Base-by-base conservation (phyloP, 2,329 filamentous ascomycete genomes). In the Juglanconis juglandina region DNA sequence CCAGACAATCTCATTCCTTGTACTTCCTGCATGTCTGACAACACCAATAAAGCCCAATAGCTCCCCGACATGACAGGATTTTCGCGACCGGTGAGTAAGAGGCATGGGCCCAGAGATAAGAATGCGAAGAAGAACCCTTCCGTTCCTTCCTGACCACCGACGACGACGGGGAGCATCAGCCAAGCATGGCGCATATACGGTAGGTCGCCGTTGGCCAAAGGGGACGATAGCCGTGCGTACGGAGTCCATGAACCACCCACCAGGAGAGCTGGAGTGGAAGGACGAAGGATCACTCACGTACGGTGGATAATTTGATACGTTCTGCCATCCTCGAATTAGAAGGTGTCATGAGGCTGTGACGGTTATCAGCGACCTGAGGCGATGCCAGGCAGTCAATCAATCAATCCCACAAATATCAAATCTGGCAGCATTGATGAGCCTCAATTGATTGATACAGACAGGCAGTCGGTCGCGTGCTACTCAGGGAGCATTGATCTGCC, bases 271-370 rank as follows among this genome's bases (percentile, higher is more conserved):
- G 24, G 24, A 24, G 24, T 24, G 24, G 24, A 24, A 24, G 24
- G 24, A 24, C 24, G 2, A 24, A 24, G 24, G 24, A 24, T 2
- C 24, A 24, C 24, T 24, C 24, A 24, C 24, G 9, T 14, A 33
- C 5, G 30, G 14, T 32, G 11, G 4, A 14, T 30, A 11, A 39
- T n/a, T 10, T 47, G 44, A 24, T 24, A 47, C 44, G 9, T 24
- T 24, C 17, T 10, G n/a, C 44, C 13, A 39, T 37, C 35, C 60
- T 62, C 52, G 47, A 62, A 52, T 34, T 46, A 62, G 60, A 62
- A 62, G 60, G 60, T 62, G 46, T 32, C 52, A 51, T 34, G 39
- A 41, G 10, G 9, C 8, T 10, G 11, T 7, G 11, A 8, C 8
- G 34, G 46, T 53, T 54, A 56, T 49, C 46, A 17, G 30, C 24